Evolutionary conservation across 129 eudicot species (phyloP), one percentile per base, ranked within the genome.

Genomic region (Calendula officinalis): DNA sequence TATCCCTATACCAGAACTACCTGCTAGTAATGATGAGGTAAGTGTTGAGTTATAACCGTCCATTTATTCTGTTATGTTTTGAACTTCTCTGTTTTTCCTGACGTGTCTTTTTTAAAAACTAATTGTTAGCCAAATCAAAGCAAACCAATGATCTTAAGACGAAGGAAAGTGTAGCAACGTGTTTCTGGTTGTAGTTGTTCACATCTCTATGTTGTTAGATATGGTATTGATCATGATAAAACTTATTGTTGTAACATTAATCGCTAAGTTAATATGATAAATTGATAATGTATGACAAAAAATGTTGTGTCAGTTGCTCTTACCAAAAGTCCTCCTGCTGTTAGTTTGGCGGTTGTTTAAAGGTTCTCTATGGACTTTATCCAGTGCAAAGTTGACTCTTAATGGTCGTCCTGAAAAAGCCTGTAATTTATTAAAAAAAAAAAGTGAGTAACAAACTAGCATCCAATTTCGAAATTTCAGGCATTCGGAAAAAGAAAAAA

Each of bases 371-470:
- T 82, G 82, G 44, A 77, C 89, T 73, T 73, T 88, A 5, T 82
- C 86, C 46, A 88, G 73, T 4, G 91, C 96, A 75, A 58, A 84
- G 61, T 61, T 71, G 16, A 84, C 84, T 84, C 84, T 77, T 49
- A 88, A 49, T 17, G 91, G 91, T 13, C 91, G 78, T 15, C 96
- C 96, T 50, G 82, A 62, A 68, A 81, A 68, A 57, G 80, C 89
- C 94, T 82, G 84, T 51, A 75, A 75, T 45, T 45, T 54, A 16
- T n/a, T 22, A 22, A 22, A 60, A 50, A 32, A 32, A 56, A 15
- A 3, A 8, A 4, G 15, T 42, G 42, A 8, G 55, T 51, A 61
- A 47, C 17, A 7, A 52, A 52, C 42, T 43, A 40, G 44, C 11
- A 39, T 36, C 9, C 7, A 36, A 55, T 43, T 32, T 37, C 44